Base-by-base conservation (phyloP, 1,139 yeast species). In the Nakaseomyces uthaithaninus region DNA sequence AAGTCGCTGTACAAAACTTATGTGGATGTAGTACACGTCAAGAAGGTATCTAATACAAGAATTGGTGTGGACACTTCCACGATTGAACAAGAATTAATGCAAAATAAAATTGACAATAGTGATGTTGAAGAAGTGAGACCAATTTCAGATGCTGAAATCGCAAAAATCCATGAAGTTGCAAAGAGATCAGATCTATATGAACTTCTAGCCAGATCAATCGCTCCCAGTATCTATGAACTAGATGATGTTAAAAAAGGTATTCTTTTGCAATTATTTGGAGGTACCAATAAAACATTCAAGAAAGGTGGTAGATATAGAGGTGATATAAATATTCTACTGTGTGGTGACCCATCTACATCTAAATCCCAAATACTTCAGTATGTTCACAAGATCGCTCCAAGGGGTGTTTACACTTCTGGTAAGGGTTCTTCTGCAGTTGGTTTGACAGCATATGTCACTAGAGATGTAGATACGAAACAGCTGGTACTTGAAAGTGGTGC, bases 401-500 rank as follows among this genome's bases (percentile, higher is more conserved):
- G 98, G 59, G 98, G 98, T 52, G 86, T 93, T 31, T 91, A 89
- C 62, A 91, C 99, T 1, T 87, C 96, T 1, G 99, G 99, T 64
- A 91, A 91, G 57, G 98, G 98, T 41, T 87, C 97, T 0, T 91
- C 98, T 18, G 99, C 99, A 0, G 99, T 91, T 42, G 99, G 99
- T 68, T 71, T 91, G 58, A 91, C 99, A 0, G 98, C 99, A 1
- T 91, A 91, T 60, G 81, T 91, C 42, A 89, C 98, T 7, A 73
- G 96, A 57, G 99, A 91, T 62, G 74, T 84, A 34, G 98, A 91
- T 54, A 86, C 97, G 1, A 84, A 77, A 54, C 98, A 91, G 59
- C 67, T 91, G 39, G 98, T 91, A 6, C 71, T 91, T 44, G 99
- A 91, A 60, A 78, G 91, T 59, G 99, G 99, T 62, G 99, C 99